phyloP scores from a whole-genome alignment of 2,329 filamentous ascomycete species.

The Lachnellula arida region DNA sequence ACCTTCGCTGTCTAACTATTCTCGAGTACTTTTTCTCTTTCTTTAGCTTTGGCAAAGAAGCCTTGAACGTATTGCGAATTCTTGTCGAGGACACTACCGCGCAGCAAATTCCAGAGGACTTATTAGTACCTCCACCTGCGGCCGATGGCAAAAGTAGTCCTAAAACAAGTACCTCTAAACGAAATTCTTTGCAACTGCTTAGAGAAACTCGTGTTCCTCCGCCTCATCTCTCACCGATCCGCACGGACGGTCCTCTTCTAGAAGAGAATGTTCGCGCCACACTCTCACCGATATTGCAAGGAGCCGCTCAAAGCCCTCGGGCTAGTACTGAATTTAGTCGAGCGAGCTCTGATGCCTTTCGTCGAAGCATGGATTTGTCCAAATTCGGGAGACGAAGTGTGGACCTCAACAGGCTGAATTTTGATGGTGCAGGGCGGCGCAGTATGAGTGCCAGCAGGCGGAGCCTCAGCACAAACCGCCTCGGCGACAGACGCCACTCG shows the following conservation, averaged over 20 bases:
- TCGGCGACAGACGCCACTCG: conserved; percentile 45
- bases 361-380: conserved; percentile 46
- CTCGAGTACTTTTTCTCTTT: conserved; percentile 91
- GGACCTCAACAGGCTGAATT: conserved; percentile 43
- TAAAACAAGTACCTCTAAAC: conserved; percentile 21
- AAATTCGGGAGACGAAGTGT: conserved; percentile 41
- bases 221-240: conserved; percentile 15
- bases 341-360: conserved; percentile 50
- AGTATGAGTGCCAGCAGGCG: conserved; percentile 60
- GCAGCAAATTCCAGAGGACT: conserved; percentile 29
- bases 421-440: conserved; percentile 44
- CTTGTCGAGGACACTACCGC: conserved; percentile 32
- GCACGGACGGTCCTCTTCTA: conserved; percentile 32
- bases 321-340: conserved; percentile 49
- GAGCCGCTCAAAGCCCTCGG: conserved; percentile 42
- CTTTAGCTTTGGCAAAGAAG: conserved; percentile 80
- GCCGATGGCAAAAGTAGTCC: conserved; percentile 19
- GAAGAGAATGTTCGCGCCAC: conserved; percentile 59
- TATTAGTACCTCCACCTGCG: conserved; percentile 18
- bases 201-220: conserved; percentile 13
- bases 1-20: conserved; percentile 1
- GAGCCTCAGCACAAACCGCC: conserved; percentile 46
- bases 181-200: conserved; percentile 18
- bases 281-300: conserved; percentile 42
- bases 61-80: conserved; percentile 65